These are phyloP conservation scores for Komagataella pastoris DNA, from an alignment of 805 yeast genomes.

Conservation along the genomic window DNA sequence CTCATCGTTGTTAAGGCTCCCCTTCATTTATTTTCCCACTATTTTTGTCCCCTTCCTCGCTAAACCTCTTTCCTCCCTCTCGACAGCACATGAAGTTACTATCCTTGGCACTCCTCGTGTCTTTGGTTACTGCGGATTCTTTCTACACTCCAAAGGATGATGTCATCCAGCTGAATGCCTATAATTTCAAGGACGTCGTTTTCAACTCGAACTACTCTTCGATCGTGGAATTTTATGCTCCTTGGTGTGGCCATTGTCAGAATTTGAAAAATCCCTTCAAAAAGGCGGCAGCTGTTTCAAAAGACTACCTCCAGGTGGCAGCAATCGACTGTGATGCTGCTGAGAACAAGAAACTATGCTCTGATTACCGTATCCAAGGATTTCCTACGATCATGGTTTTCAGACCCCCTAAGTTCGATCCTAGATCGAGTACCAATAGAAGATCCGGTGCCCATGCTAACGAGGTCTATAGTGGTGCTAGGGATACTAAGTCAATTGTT, in stretches of 20 bases:
- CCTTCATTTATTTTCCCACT: background rate
- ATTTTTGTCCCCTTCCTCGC: background rate
- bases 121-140: slow-evolving; percentile 7
- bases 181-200: slow-evolving; percentile 54
- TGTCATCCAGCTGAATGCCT: slow-evolving; percentile 41
- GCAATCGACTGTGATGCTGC: slow-evolving; percentile 79
- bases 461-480: slow-evolving; percentile 49
- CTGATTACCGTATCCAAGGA: slow-evolving; percentile 51
- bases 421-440: slow-evolving; percentile 1
- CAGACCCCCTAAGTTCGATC: slow-evolving; percentile 58
- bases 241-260: slow-evolving; percentile 96
- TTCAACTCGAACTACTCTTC: slow-evolving; percentile 64
- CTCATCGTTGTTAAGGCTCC: background rate
- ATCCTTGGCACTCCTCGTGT: background rate
- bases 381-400: slow-evolving; percentile 78
- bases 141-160: slow-evolving; percentile 27
- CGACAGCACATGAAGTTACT: background rate
- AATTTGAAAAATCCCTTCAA: slow-evolving; percentile 50
- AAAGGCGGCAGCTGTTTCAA: slow-evolving; percentile 48
- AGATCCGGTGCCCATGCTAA: slow-evolving; percentile 25
- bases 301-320: slow-evolving; percentile 50
- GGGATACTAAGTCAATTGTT: slow-evolving; percentile 40
- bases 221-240: slow-evolving; percentile 84
- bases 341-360: slow-evolving; percentile 56
- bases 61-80: background rate